Evolutionary conservation across 163 green algal species (phyloP), one percentile per base, ranked within the genome.

Genomic region (Scenedesmus sp.): DNA sequence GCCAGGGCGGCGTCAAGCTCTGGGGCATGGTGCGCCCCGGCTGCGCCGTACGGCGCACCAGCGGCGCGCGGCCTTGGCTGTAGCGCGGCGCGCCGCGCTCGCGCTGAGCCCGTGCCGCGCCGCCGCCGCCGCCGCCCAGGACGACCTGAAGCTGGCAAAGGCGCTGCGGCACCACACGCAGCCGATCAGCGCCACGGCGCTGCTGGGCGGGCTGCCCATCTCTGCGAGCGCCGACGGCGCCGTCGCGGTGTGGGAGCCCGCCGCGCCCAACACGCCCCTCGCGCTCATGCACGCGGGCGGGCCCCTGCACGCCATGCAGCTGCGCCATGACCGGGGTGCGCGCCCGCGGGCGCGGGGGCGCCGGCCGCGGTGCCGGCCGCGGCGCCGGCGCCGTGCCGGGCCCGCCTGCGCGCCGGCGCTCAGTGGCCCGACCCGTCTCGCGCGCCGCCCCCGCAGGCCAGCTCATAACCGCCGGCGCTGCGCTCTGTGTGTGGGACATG

Each of bases 191-290:
- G 57, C 76, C 3, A 51, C 65, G 14, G 50, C 80, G 75, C 76
- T 84, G 60, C 57, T 69, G 17, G 66, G 58, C 17, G 77, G 84
- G n/a, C 65, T 86, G 42, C 84, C 84, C 2, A 75, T 89, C 56
- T 83, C 47, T 29, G 79, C 60, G 15, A 51, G 45, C 22, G 81
- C 83, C 67, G 84, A 89, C 34, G 81, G 81, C 51, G 15, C 29
- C 14, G 57, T 89, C 45, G 66, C 60, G 34, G 33, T 87, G 29
- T 89, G 84, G 84, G 84, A 89, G 34, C 53, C 51, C n/a, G 26
- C 28, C 36, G 75, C 63, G 10, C 44, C 56, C 34, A 76, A 80
- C 29, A 56, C 44, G 13, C 42, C 83, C 22, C 63, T 88, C 24
- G 66, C 82, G 58, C 60, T 69, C 17, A 70, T 88, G 56, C 80